Base-by-base conservation (phyloP, 2,329 filamentous ascomycete species). In the Fusarium torreyae region DNA sequence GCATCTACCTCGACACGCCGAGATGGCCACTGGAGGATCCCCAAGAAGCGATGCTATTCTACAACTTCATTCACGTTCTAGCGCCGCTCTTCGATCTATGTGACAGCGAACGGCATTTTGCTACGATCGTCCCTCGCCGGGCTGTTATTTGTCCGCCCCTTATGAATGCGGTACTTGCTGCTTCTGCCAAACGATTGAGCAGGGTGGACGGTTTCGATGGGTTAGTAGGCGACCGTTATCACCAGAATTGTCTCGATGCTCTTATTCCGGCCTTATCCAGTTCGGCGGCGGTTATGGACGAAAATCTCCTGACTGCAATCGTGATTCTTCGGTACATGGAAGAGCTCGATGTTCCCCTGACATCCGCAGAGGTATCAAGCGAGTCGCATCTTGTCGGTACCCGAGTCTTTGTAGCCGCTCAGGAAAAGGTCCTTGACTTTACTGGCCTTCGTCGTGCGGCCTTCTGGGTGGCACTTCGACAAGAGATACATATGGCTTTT, bases 401-500 rank as follows among this genome's bases (percentile, higher is more conserved):
- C 2, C 62, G 74, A 20, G 70, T 76, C 2, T 75, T 77, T 22
- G 67, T 77, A 3, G 74, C 75, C 2, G 75, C 75, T 3, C 75
- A 77, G 7, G 71, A 76, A 28, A 74, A 71, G 36, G 49, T 75
- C 5, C 54, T 68, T 10, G 66, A 75, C 15, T 76, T 77, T n/a
- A 75, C 70, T 13, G 73, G 74, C 7, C 65, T 77, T 5, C 73
- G 75, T 0, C 64, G 74, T 2, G 74, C 75, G 5, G 72, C 75
- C 2, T 77, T 77, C 39, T 77, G 73, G 75, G 66, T 76, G 2
- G 75, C 74, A 2, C 58, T 77, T 3, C 66, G 68, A 9, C 75
- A 76, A 43, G 75, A 77, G 42, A 76, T 77, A 31, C 73, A 77
- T 39, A 76, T 76, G 74, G 73, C 75, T 5, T 75, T 77, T 18